These are phyloP conservation scores for Tulasnella sp. DNA, from an alignment of 768 basidiomycete species.

Conservation along the genomic window DNA sequence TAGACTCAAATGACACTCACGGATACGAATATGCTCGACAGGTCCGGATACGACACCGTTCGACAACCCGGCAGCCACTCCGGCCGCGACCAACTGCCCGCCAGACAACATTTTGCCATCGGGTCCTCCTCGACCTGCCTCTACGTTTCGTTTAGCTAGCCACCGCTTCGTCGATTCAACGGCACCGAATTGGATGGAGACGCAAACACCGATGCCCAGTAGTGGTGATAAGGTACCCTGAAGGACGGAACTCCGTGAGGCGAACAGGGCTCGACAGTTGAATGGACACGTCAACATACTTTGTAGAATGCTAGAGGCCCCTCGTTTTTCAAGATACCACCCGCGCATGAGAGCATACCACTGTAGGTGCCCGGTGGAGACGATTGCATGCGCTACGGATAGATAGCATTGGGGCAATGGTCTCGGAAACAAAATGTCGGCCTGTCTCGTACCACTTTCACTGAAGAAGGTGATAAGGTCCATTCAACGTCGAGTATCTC, in stretches of 20 bases:
- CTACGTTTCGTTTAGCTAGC: slow-evolving; percentile 54
- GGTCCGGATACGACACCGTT: slow-evolving; percentile 92
- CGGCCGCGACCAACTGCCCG: slow-evolving; percentile 60
- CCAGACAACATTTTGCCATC: slow-evolving; percentile 49
- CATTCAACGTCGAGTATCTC: background rate
- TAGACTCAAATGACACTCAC: slow-evolving; percentile 34
- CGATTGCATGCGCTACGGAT: slow-evolving; percentile 80
- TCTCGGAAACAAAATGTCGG: background rate
- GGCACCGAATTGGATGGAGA: slow-evolving; percentile 91
- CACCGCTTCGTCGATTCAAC: slow-evolving; percentile 76
- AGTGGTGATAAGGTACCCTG: slow-evolving; percentile 87
- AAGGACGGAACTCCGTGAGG: background rate
- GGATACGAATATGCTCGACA: slow-evolving; percentile 95
- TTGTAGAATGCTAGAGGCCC: slow-evolving; percentile 94
- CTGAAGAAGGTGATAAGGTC: background rate
- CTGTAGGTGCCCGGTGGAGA: slow-evolving; percentile 78
- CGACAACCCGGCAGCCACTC: slow-evolving; percentile 75
- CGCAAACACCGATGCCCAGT: slow-evolving; percentile 85
- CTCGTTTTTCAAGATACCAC: slow-evolving; percentile 82
- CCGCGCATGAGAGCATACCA: slow-evolving; percentile 81
- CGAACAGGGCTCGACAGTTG: background rate
- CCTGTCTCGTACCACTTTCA: slow-evolving; percentile 15
- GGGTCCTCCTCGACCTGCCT: slow-evolving; percentile 47
- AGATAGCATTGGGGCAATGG: background rate
- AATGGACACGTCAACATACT: slow-evolving; percentile 31